These are phyloP conservation scores for Ceratocystis papillata DNA, from an alignment of 2,329 filamentous ascomycete genomes.

Conservation along the genomic window DNA sequence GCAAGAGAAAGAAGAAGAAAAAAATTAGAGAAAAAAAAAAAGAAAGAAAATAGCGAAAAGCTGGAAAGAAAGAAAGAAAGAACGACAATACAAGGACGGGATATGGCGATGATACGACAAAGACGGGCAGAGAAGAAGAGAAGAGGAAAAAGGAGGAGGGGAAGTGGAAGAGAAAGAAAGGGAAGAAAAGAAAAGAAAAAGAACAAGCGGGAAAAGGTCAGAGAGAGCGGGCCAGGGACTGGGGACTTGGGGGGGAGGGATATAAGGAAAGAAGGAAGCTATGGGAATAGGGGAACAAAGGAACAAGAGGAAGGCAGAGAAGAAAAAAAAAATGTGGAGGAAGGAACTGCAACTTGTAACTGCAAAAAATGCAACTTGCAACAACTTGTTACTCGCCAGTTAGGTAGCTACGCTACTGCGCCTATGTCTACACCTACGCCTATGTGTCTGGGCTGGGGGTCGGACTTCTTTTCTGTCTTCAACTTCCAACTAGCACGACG, in stretches of 20 bases:
- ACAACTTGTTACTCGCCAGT: background rate
- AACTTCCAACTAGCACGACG: background rate
- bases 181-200: slow-evolving; percentile 31
- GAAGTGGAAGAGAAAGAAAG: slow-evolving; percentile 28
- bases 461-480: background rate
- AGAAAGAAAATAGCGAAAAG: slow-evolving; percentile 25
- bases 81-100: slow-evolving; percentile 30
- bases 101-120: slow-evolving; percentile 30
- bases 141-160: slow-evolving; percentile 30
- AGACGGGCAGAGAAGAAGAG: slow-evolving; percentile 28
- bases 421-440: background rate
- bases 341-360: slow-evolving; percentile 2
- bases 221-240: slow-evolving; percentile 27
- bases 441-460: background rate
- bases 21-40: slow-evolving; percentile 26
- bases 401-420: background rate
- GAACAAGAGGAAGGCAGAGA: background rate
- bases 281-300: slow-evolving; percentile 13
- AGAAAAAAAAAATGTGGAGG: background rate
- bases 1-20: slow-evolving; percentile 35
- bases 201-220: slow-evolving; percentile 31
- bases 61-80: slow-evolving; percentile 27
- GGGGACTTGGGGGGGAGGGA: slow-evolving; percentile 23
- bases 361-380: background rate
- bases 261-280: slow-evolving; percentile 8